Conservation (phyloP, 2,329 filamentous ascomycete genomes). For the Teratosphaeria pseudoeucalypti region DNA sequence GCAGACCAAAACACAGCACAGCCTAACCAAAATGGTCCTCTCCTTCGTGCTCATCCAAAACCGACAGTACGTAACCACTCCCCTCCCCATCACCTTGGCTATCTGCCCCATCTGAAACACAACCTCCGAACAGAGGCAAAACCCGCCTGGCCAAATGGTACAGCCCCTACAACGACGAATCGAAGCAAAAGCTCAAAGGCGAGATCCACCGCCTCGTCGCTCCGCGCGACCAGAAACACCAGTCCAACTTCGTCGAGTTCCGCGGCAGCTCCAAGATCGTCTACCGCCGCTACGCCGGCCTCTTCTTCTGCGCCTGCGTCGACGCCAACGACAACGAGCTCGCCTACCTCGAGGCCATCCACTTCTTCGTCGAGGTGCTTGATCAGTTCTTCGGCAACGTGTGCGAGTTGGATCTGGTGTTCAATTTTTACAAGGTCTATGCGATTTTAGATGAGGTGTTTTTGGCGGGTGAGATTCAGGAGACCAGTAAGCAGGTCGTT, state of each 20-base stretch:
- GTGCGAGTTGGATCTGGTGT: constrained; percentile 85
- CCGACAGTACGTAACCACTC: constrained; percentile 52
- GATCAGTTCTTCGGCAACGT: constrained; percentile 99
- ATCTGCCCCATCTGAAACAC: no score
- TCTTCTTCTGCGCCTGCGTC: constrained; percentile 99
- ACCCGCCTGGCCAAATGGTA: constrained; percentile 99
- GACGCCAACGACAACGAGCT: constrained; percentile 98
- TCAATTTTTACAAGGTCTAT: constrained; percentile 77
- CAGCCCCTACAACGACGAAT: constrained; percentile 93
- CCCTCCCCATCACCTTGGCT: no score
- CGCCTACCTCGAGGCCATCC: constrained; percentile 91
- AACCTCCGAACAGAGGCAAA: constrained; percentile 97
- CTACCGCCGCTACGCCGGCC: constrained; percentile 90
- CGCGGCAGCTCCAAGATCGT: constrained; percentile 85
- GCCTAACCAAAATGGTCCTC: constrained; percentile 44
- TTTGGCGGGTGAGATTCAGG: constrained; percentile 92
- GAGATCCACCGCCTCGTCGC: constrained; percentile 98
- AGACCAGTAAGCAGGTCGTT: constrained; percentile 97
- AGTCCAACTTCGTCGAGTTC: constrained; percentile 97
- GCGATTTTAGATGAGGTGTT: constrained; percentile 98
- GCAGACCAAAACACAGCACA: neutral
- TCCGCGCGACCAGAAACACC: constrained; percentile 96
- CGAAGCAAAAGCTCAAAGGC: constrained; percentile 98
- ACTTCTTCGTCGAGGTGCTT: constrained; percentile 98
- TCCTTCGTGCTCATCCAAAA: constrained; percentile 89